Percentiles rank a stretch among this genome's conserved stretches.
These are phyloP conservation scores for Stephanodiscus minutulus DNA, from an alignment of 108 stramenopile species.

Conservation along the genomic window DNA sequence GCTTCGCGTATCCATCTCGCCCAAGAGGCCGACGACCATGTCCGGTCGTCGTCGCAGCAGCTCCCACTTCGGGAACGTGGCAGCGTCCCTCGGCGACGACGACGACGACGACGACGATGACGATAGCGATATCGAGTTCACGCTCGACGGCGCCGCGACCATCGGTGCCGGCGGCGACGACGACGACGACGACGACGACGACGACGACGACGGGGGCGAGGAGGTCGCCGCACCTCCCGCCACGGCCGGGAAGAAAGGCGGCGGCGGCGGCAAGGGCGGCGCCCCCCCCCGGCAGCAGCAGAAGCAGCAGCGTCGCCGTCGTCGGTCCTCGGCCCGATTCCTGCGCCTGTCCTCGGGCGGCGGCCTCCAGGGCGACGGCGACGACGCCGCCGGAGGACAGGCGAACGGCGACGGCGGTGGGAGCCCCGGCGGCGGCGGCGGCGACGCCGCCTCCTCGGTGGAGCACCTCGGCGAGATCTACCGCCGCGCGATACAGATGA, in stretches of 20 bases:
- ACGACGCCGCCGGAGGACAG: background rate
- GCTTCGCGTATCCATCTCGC: conserved; percentile 32
- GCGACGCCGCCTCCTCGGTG: conserved; percentile 12
- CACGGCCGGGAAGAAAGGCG: background rate
- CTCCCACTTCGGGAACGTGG: conserved; percentile 17
- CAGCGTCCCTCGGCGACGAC: background rate
- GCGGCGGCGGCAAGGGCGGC: background rate
- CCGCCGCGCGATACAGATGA: conserved; percentile 87
- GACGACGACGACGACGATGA: conserved; percentile 14
- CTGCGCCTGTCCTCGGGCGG: conserved; percentile 48
- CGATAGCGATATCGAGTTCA: conserved; percentile 18
- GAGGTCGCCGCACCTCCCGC: background rate
- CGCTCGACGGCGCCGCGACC: conserved; percentile 7
- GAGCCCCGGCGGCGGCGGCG: background rate
- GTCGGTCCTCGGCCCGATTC: conserved; percentile 83
- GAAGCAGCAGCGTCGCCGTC: conserved; percentile 35
- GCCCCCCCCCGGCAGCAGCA: background rate
- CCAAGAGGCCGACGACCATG: conserved; percentile 23
- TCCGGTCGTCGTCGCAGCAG: conserved; percentile 27
- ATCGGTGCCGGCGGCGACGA: conserved; percentile 3
- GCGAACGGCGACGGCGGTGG: conserved; percentile 26
- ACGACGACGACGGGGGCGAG: background rate
- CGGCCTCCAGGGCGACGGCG: conserved; percentile 26
- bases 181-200: background rate
- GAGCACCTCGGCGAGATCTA: conserved; percentile 86